phyloP scores from a whole-genome alignment of 1,284 basidiomycete genomes.

The Tylopilus sp. region DNA sequence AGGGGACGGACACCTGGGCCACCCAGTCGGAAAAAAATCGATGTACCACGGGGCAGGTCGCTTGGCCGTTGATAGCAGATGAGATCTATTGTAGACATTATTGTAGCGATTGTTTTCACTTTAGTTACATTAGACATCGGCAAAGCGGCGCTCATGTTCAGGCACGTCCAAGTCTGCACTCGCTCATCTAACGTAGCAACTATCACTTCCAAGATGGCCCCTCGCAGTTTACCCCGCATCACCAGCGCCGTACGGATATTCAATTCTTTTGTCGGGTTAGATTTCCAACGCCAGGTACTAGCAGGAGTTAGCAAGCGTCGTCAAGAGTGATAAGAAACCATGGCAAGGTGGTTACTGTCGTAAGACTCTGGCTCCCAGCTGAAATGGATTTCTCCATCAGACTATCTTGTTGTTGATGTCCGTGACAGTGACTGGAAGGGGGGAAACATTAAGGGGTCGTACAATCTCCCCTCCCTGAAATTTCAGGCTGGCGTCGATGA shows the following conservation, averaged over 20 bases:
- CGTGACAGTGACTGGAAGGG: slow-evolving; percentile 71
- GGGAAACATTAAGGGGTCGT: slow-evolving; percentile 64
- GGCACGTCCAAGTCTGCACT: neutral
- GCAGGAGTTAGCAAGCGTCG: slow-evolving; percentile 62
- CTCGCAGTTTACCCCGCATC: slow-evolving; percentile 22
- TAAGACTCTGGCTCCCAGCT: neutral
- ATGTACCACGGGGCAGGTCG: slow-evolving; percentile 22
- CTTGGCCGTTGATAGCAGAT: slow-evolving; percentile 23
- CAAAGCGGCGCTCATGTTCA: slow-evolving; percentile 7
- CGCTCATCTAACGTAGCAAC: slow-evolving; percentile 6
- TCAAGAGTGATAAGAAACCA: slow-evolving; percentile 57
- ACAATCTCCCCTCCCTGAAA: slow-evolving; percentile 56
- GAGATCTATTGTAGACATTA: slow-evolving; percentile 7
- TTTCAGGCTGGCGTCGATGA: slow-evolving; percentile 54
- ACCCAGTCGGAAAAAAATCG: slow-evolving; percentile 17
- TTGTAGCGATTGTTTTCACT: slow-evolving; percentile 10
- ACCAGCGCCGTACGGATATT: slow-evolving; percentile 22
- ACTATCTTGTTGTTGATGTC: slow-evolving; percentile 73
- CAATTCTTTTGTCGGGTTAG: neutral
- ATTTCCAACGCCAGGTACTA: slow-evolving; percentile 13
- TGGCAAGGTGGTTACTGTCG: slow-evolving; percentile 35
- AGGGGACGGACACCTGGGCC: slow-evolving; percentile 31
- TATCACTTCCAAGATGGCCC: slow-evolving; percentile 13
- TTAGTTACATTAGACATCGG: neutral
- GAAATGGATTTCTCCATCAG: slow-evolving; percentile 24